A percentile compares a stretch with the other conserved stretches of the same genome.
These are phyloP conservation scores for Eucalyptus cloeziana DNA, from an alignment of 345 rosid genomes.

Conservation along the genomic window DNA sequence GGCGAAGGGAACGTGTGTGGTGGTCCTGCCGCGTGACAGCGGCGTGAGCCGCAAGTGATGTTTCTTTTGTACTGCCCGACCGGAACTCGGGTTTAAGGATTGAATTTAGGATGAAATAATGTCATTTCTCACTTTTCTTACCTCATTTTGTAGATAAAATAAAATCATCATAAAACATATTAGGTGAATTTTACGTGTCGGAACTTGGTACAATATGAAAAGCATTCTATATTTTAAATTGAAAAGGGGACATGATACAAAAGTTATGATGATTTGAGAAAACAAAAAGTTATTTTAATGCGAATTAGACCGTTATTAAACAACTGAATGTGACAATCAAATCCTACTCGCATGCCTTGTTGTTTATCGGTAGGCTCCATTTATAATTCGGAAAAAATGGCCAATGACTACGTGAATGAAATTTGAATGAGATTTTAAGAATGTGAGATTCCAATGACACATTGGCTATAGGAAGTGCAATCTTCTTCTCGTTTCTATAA, in stretches of 20 bases:
- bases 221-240: neutral
- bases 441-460: neutral
- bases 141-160: neutral
- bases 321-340: neutral
- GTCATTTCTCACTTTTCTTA: neutral
- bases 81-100: neutral
- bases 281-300: neutral
- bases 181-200: neutral
- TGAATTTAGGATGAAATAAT: neutral
- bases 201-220: neutral
- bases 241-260: accelerated
- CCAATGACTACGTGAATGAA: neutral
- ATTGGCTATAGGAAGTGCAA: neutral
- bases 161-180: neutral
- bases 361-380: neutral
- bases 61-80: neutral
- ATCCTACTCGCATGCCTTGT: neutral
- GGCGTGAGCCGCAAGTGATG: neutral
- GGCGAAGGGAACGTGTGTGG: neutral
- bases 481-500: neutral
- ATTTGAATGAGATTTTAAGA: neutral
- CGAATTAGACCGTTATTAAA: neutral
- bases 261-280: neutral
- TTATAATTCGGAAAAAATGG: neutral
- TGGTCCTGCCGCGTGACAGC: neutral